These are phyloP conservation scores for Cadophora gregata DNA, from an alignment of 2,329 filamentous ascomycete genomes.

Conservation along the genomic window DNA sequence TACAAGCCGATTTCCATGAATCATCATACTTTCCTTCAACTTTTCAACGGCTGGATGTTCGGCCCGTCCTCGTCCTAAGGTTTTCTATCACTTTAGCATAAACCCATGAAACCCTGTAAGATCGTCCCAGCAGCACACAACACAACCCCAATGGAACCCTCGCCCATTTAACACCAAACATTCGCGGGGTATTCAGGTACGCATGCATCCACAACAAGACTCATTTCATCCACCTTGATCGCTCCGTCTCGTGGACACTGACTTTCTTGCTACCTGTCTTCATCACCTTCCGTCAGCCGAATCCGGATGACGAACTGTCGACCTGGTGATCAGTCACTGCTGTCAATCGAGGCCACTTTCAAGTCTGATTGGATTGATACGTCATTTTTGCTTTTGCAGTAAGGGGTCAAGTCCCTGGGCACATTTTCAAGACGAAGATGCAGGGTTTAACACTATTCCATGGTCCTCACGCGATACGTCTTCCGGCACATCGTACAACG, in stretches of 20 bases:
- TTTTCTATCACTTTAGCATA: constrained; percentile 30
- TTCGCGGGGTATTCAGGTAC: constrained; percentile 19
- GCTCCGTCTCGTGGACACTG: constrained; percentile 7
- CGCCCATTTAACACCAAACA: constrained; percentile 25
- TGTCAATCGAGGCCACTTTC: constrained; percentile 2
- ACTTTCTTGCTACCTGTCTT: constrained; percentile 11
- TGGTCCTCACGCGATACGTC: background rate
- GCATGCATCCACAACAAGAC: background rate
- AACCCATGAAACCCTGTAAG: constrained; percentile 24
- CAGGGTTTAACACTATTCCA: background rate
- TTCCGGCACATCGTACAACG: constrained; percentile 14
- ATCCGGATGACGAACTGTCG: no score
- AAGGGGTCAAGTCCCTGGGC: background rate
- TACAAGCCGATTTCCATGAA: background rate
- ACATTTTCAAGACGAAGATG: background rate
- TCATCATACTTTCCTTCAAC: background rate
- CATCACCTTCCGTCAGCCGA: constrained; percentile 15
- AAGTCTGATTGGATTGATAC: background rate
- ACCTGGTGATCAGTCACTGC: constrained; percentile 21
- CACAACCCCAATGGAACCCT: constrained; percentile 14
- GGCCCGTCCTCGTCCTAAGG: constrained; percentile 24
- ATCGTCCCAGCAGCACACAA: background rate
- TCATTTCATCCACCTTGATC: background rate
- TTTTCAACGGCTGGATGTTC: constrained; percentile 22
- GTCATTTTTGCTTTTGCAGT: background rate